phyloP scores from a whole-genome alignment of 306 rosid genomes.

The Vigna unguiculata region DNA sequence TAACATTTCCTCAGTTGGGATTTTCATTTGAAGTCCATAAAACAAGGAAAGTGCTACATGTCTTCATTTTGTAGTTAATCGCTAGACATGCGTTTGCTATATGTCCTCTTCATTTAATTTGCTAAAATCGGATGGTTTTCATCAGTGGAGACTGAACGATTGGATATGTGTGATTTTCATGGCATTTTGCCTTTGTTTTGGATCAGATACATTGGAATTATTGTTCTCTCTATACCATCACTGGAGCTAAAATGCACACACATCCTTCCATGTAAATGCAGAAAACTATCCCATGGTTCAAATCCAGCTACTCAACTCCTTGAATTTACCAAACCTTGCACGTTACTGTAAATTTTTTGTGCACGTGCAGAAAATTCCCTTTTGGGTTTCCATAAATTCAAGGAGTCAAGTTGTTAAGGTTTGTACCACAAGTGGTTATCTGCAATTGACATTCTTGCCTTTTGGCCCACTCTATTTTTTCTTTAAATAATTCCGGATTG shows the following conservation, averaged over 20 bases:
- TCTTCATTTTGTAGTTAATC: conserved; percentile 12
- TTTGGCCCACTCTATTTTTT: not conserved
- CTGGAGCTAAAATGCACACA: not conserved
- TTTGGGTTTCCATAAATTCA: not conserved
- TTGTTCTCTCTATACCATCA: not conserved
- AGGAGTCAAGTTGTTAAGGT: not conserved
- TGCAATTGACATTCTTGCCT: not conserved
- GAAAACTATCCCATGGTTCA: not conserved
- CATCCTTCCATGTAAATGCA: not conserved
- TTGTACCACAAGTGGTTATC: conserved; percentile 3
- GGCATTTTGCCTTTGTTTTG: conserved; percentile 23
- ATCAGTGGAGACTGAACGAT: not conserved
- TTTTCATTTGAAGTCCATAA: not conserved
- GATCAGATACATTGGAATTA: not conserved
- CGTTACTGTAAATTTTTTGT: not conserved
- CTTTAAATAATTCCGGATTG: not conserved
- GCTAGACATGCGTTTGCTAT: not conserved
- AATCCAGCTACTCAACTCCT: not conserved
- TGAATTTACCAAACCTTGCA: conserved; percentile 5
- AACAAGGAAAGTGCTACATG: not conserved
- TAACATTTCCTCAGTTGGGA: conserved; percentile 14
- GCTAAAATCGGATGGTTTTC: conserved; percentile 9
- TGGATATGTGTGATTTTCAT: not conserved
- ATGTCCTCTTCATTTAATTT: conserved; percentile 11
- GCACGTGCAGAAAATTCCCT: not conserved